phyloP scores from a whole-genome alignment of 2,329 filamentous ascomycete genomes.

The Fusarium oligoseptatum region DNA sequence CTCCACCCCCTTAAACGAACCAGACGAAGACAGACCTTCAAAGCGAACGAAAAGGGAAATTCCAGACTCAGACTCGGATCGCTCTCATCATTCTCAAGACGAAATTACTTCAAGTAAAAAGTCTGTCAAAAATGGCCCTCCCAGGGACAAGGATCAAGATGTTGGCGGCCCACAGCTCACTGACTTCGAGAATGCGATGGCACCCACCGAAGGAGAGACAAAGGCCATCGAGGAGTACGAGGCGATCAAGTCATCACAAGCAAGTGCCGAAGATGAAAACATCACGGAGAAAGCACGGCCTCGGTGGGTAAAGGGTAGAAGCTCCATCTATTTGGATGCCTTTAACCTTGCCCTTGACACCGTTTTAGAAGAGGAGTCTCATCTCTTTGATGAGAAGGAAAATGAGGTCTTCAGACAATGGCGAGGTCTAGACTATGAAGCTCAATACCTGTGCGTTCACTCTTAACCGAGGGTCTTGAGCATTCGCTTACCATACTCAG shows the following conservation, averaged over 20 bases:
- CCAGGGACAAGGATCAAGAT: constrained; percentile 32
- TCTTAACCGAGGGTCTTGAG: not conserved
- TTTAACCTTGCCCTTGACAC: constrained; percentile 94
- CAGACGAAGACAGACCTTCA: constrained; percentile 40
- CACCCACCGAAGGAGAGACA: constrained; percentile 74
- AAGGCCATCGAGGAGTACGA: constrained; percentile 87
- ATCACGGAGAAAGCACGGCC: constrained; percentile 56
- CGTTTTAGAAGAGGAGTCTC: constrained; percentile 88
- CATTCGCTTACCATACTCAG: constrained; percentile 57
- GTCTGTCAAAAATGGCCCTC: constrained; percentile 28
- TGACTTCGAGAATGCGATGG: constrained; percentile 69
- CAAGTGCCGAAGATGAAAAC: constrained; percentile 51
- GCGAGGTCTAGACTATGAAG: constrained; percentile 81
- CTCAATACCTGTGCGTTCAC: constrained; percentile 83
- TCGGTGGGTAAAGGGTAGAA: constrained; percentile 79
- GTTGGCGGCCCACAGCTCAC: constrained; percentile 43
- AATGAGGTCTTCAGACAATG: constrained; percentile 82
- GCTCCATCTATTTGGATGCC: constrained; percentile 95
- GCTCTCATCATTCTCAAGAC: constrained; percentile 35
- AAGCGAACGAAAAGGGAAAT: constrained; percentile 51
- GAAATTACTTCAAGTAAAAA: constrained; percentile 13
- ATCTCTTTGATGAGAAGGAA: constrained; percentile 88
- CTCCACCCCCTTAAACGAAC: constrained; percentile 15
- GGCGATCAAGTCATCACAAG: constrained; percentile 70
- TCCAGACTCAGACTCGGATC: constrained; percentile 39